Base-by-base conservation (phyloP, 192 early-diverging fungal genomes). In the Linnemannia exigua region DNA sequence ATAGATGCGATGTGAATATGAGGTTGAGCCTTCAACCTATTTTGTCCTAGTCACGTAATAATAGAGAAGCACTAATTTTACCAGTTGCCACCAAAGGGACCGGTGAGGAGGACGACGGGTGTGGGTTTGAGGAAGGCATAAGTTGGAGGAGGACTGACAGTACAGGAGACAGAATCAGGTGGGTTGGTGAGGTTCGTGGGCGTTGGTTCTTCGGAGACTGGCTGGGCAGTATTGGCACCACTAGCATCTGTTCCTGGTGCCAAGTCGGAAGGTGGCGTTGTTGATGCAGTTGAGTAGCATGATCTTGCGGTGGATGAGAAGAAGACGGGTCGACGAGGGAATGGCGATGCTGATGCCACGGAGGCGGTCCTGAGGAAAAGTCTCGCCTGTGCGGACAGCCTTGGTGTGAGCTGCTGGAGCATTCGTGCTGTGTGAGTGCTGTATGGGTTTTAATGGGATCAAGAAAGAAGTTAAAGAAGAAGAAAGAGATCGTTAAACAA, bases 81-180 rank as follows among this genome's bases (percentile, higher is more conserved):
- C 84, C 84, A 86, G 46, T 86, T 86, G 12, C 84, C 84, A 17
- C 84, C 84, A 80, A 86, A 86, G 33, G 84, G 84, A 11, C 74
- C 84, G 20, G 84, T 86, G 50, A 86, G 35, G 25, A 86, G 75
- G 16, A 86, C 84, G 22, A 86, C 84, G 25, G 84, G 84, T 5
- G 84, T 86, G 19, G 84, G 84, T 72, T 86, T 86, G 58, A 86
- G 75, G 46, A 86, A 86, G 12, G 84, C 84, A 74, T 77, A 86
- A 3, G 84, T 86, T 0, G 67, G 8, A 19, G 84, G 84, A 20
- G 84, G 84, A 41, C 74, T 71, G 48, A 80, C 74, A 14, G 79
- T 80, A 44, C 84, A 86, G 8, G 84, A 47, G 17, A 86, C 50
- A 0, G 84, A 76, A 20, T 67, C 70, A 1, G 79, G 84, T 41